Evolutionary conservation across 2,329 filamentous ascomycete species (phyloP), one percentile per base, ranked within the genome.

Genomic region (Purpureocillium lavendulum): DNA sequence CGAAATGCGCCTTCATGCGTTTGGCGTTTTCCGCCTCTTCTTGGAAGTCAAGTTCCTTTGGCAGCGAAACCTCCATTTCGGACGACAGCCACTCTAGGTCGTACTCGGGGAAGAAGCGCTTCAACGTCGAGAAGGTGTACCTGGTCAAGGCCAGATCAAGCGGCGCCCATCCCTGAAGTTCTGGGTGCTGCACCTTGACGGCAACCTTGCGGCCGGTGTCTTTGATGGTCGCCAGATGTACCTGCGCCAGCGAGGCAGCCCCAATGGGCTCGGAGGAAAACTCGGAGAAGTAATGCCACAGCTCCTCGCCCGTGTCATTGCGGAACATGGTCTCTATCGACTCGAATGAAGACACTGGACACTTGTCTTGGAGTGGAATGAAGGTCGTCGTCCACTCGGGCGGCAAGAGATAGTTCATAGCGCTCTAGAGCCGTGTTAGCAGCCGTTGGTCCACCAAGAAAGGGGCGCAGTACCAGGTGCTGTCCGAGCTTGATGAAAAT

Each of bases 401-500:
- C 2, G 90, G 90, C 9, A 97, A 73, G 9, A 97, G 74, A 59
- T 97, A 97, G 56, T 92, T 94, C 84, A 97, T 86, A 47, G 87
- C 90, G 60, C 87, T 95, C 77, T 82, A 47, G 21, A 3, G 29
- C 7, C 44, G 56, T 12, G 26, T 12, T 7, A 29, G 26, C 7
- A 12, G 26, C 8, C 26, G 12, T 24, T 15, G 7, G 29, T 48
- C 65, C 42, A 59, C 54, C 35, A 30, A 12, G 26, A 8, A 29
- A 7, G 26, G 26, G 12, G 12, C 26, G n/a, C n/a, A n/a, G 32
- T 69, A 82, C 80, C 62, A 98, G 62, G 64, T 98, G 92, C 55
- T 98, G 92, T 7, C 92, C 92, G 30, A 98, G 69, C 64, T 98
- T 98, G 60, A 98, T 97, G 53, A 97, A 98, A 47, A 98, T 95